Base-by-base conservation (phyloP, 345 rosid species). In the Acer campestre region DNA sequence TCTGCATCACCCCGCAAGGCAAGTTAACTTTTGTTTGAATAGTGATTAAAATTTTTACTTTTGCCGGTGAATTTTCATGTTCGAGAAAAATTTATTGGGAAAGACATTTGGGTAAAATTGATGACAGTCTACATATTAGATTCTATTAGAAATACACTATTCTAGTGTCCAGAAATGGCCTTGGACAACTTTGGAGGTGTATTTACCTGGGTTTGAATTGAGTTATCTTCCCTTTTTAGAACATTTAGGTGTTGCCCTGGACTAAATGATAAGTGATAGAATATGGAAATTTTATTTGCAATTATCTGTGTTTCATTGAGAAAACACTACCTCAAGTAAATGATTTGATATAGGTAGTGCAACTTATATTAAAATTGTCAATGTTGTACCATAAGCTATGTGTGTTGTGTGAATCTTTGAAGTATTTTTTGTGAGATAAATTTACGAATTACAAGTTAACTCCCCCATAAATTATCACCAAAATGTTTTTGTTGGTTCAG, bases 1-100 rank as follows among this genome's bases (percentile, higher is more conserved):
- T 65, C 71, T 8, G 63, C 58, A 20, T 75, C 71, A 12, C 72
- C 51, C 3, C 51, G 16, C 9, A 51, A 65, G 63, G 71, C 14
- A 22, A 65, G 65, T 66, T 7, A 51, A 22, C 2, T 48, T 11
- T 17, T n/a, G 48, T 12, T 20, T n/a, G 20, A 53, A 31, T 35
- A 49, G 38, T 66, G 35, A 75, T 22, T 31, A 20, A 31, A 35
- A 11, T 18, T 27, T 9, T 9, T 58, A 55, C 8, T 61, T 51
- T 56, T 20, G 65, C 18, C 51, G 0, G 23, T 35, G 25, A 71
- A 27, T 55, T 70, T 27, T 59, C 23, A 55, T 27, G 18, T 31
- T 64, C 0, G 18, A 14, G 13, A 12, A 49, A 49, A 12, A 14
- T 49, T 29, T 29, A 7, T 10, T 29, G 44, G 42, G 20, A 31